Conservation (phyloP, 73 alveolate genomes). For the Tetrahymena thermophila region DNA sequence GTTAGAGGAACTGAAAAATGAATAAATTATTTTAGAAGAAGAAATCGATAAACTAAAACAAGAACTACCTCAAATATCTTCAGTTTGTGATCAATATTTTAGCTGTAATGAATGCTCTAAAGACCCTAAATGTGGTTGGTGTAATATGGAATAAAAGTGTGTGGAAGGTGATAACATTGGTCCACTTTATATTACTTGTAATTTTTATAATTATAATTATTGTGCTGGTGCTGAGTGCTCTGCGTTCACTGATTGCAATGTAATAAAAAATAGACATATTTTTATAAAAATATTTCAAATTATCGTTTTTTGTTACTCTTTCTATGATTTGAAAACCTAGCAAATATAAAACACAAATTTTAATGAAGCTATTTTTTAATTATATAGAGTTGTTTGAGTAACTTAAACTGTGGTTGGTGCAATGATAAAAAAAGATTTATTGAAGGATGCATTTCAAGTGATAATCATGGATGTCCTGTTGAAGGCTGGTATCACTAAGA, state of each 20-base stretch:
- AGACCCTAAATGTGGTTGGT: conserved; percentile 46
- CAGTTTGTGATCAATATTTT: background rate
- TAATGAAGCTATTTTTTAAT: background rate
- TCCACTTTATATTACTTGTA: conserved; percentile 36
- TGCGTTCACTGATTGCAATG: conserved; percentile 39
- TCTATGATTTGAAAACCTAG: background rate
- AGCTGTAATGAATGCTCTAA: conserved; percentile 31
- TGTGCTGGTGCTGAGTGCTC: conserved; percentile 46
- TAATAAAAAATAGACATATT: background rate
- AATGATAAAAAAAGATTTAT: background rate
- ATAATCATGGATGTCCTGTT: background rate
- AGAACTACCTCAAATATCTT: background rate
- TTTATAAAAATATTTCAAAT: too few species aligned
- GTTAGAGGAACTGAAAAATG: background rate
- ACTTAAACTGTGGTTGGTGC: background rate
- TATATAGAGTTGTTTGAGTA: background rate
- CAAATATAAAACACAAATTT: too few species aligned
- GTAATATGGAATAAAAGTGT: conserved; percentile 36
- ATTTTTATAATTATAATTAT: conserved; percentile 32
- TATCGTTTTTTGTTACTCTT: background rate
- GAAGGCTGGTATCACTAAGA: background rate
- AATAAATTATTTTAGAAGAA: background rate
- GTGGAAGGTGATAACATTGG: conserved; percentile 45
- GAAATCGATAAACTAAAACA: background rate
- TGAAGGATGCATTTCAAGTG: background rate